phyloP scores from a whole-genome alignment of 2,329 filamentous ascomycete species.

The Madurella mycetomatis region DNA sequence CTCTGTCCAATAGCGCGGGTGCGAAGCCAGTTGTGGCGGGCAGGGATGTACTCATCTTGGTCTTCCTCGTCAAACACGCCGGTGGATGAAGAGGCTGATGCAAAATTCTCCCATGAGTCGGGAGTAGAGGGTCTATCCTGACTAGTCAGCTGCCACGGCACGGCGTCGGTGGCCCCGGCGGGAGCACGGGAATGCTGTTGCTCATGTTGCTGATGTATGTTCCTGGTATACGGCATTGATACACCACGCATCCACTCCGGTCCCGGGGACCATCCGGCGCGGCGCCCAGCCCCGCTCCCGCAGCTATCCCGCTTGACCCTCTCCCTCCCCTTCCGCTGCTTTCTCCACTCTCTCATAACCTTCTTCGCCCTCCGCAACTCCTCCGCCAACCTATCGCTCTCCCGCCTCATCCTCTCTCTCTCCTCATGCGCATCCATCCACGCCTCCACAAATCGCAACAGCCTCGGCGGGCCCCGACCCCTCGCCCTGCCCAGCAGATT shows the following conservation, averaged over 20 bases:
- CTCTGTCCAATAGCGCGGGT: not conserved
- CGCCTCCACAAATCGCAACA: conserved; percentile 39
- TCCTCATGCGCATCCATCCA: conserved; percentile 36
- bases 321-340: not conserved
- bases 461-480: conserved; percentile 29
- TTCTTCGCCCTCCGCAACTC: conserved; percentile 6
- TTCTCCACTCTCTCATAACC: not conserved
- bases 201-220: not conserved
- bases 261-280: not conserved
- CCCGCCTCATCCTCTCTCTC: conserved; percentile 5
- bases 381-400: conserved; percentile 10
- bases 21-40: not conserved
- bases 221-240: not conserved
- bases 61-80: not conserved
- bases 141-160: no score
- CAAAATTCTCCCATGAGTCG: no score
- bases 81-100: not conserved
- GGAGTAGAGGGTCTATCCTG: no score
- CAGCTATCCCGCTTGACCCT: not conserved
- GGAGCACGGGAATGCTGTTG: not conserved
- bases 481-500: conserved; percentile 38
- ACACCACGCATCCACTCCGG: not conserved
- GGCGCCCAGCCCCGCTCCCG: not conserved
- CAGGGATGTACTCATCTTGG: not conserved
- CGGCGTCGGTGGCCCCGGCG: no score